Base-by-base conservation (phyloP, 306 rosid species). In the Ziziphus jujuba region DNA sequence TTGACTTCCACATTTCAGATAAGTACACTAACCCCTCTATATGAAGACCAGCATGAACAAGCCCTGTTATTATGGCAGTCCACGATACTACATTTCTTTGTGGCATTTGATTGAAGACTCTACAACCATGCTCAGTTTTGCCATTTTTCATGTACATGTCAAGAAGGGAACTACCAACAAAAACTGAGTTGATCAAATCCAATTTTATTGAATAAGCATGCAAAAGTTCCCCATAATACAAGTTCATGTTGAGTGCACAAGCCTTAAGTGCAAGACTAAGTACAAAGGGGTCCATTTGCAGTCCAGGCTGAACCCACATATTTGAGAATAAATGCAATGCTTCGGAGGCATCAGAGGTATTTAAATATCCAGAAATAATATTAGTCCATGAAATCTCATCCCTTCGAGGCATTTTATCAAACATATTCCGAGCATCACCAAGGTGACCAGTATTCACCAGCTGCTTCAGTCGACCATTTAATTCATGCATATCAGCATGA, bases 111-210 rank as follows among this genome's bases (percentile, higher is more conserved):
- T 77, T 75, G 43, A 90, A 90, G 64, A 81, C 84, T 36, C 70
- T 75, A 75, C 92, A 57, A 62, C 89, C 90, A 20, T 66, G 67
- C 59, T 72, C 86, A 55, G 79, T 56, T 73, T 80, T 72, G 16
- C 92, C 92, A 51, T 81, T 49, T 85, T 88, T 88, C 82, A 85
- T 79, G 71, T 88, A 88, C 96, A 91, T 82, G 77, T 84, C 89
- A 13, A 84, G 80, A 45, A 88, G 75, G 31, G 90, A 78, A 65
- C 84, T 91, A 38, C 95, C 84, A 71, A 91, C 89, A 78, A 82
- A 91, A 52, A 86, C 87, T 0, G 92, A 88, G 75, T 73, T 79
- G 59, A 80, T 61, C 59, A 91, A 76, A 77, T 83, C 68, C 19
- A 87, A 84, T 58, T 91, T 88, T 59, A 85, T 70, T 2, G 90